Evolutionary conservation across 441 rosid species (phyloP), one percentile per base, ranked within the genome.

Genomic region (Mallotus japonicus): DNA sequence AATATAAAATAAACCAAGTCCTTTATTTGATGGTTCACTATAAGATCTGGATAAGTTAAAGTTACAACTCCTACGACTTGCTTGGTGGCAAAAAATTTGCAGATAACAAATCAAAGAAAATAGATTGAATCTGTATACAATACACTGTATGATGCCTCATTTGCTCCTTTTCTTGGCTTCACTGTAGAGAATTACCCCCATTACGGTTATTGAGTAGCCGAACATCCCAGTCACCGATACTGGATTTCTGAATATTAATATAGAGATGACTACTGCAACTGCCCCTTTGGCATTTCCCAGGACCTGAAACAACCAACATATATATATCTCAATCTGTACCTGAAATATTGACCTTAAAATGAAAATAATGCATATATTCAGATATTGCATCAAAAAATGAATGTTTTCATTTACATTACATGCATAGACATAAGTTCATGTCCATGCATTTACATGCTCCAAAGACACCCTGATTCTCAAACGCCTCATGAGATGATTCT

Each of bases 251-350:
- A 84, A 84, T 54, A 84, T 75, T 67, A 84, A 19, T 28, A 81
- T 81, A 20, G 85, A 84, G 22, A 84, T 72, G 3, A 81, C 82
- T 67, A 84, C 85, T 9, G 82, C 83, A 11, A 79, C 85, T 0
- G 87, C 87, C 17, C 85, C 85, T 77, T 84, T 84, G 10, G 87
- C 87, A 65, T 77, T 84, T 55, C 85, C 85, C 37, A 81, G 62
- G 4, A 84, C 87, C 85, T 84, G 75, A 15, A 74, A 71, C 22
- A 42, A 6, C 44, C 24, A 64, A 47, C 62, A n/a, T n/a, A 11
- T 37, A 60, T 1, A 14, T 51, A 40, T 55, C 42, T 42, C 3
- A 42, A 34, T 61, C 8, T 40, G n/a, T 32, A 51, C n/a, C 2
- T 9, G 17, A 6, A 54, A 54, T 7, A 54, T 34, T 34, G 40